Evolutionary conservation across 108 stramenopile genomes (phyloP).

Genomic region (Ochromonas danica): DNA sequence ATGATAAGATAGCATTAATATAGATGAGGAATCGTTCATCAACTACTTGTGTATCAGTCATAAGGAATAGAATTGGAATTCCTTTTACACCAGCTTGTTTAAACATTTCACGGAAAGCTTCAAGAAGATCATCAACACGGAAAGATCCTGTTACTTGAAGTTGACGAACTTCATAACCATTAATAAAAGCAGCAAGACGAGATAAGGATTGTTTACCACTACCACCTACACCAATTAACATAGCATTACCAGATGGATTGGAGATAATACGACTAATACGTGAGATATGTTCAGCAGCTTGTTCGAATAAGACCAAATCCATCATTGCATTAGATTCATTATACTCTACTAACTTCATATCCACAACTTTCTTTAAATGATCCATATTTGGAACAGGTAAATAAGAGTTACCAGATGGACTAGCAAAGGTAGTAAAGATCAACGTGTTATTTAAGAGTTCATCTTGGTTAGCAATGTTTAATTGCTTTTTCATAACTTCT

Average conservation of each 20-base stretch:
- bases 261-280: constrained; percentile 77
- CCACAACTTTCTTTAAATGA: constrained; percentile 59
- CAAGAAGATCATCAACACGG: constrained; percentile 71
- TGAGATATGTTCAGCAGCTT: constrained; percentile 77
- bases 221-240: constrained; percentile 85
- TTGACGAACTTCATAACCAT: constrained; percentile 73
- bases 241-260: constrained; percentile 77
- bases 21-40: constrained; percentile 80
- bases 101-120: constrained; percentile 73
- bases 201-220: constrained; percentile 77
- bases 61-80: constrained; percentile 69
- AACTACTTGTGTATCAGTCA: constrained; percentile 84
- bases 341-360: constrained; percentile 72
- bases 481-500: constrained; percentile 50
- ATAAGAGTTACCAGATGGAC: constrained; percentile 59
- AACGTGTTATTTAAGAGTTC: constrained; percentile 42
- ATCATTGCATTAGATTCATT: constrained; percentile 81
- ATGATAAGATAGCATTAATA: constrained; percentile 79
- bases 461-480: constrained; percentile 40
- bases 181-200: constrained; percentile 77
- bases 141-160: constrained; percentile 69
- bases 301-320: constrained; percentile 81
- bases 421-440: constrained; percentile 74
- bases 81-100: constrained; percentile 67
- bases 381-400: constrained; percentile 55